A percentile compares a stretch with the other conserved stretches of the same genome.
phyloP scores from a whole-genome alignment of 1,284 basidiomycete genomes.

The Testicularia cyperi region DNA sequence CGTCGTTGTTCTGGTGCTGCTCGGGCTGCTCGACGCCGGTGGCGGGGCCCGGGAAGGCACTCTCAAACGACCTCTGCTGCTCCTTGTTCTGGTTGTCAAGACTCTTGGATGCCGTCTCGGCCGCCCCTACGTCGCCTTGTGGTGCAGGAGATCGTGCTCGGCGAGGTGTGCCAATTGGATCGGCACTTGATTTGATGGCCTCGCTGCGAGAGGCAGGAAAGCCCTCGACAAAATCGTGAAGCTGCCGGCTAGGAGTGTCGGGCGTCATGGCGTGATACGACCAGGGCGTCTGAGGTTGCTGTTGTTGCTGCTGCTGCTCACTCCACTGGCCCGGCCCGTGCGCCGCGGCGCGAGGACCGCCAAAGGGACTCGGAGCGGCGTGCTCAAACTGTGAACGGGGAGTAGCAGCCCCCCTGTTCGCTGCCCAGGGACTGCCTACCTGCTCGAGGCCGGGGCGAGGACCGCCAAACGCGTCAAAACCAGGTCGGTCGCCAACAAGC shows the following conservation, averaged over 20 bases:
- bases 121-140: conserved; percentile 10
- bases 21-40: conserved; percentile 2
- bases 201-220: conserved; percentile 24
- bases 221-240: conserved; percentile 21
- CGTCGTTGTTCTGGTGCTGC: background rate
- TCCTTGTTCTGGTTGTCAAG: conserved; percentile 12
- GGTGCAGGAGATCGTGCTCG: conserved; percentile 32
- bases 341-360: no score
- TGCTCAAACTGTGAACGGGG: conserved; percentile 28
- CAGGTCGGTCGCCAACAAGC: conserved; percentile 18
- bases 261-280: conserved; percentile 19
- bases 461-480: conserved; percentile 22
- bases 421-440: conserved; percentile 24
- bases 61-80: conserved; percentile 30
- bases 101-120: no score
- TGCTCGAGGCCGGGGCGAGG: conserved; percentile 22
- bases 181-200: conserved; percentile 14
- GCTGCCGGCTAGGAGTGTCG: conserved; percentile 23
- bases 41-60: conserved; percentile 18
- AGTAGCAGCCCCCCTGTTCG: conserved; percentile 23
- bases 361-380: no score
- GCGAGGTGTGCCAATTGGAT: conserved; percentile 40
- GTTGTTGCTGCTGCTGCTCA: no score
- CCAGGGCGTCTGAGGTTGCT: conserved; percentile 26
- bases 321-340: conserved; percentile 13